A percentile compares a stretch with the other conserved stretches of the same genome.
phyloP scores from a whole-genome alignment of 2,329 filamentous ascomycete genomes.

The Biscogniauxia mediterranea region DNA sequence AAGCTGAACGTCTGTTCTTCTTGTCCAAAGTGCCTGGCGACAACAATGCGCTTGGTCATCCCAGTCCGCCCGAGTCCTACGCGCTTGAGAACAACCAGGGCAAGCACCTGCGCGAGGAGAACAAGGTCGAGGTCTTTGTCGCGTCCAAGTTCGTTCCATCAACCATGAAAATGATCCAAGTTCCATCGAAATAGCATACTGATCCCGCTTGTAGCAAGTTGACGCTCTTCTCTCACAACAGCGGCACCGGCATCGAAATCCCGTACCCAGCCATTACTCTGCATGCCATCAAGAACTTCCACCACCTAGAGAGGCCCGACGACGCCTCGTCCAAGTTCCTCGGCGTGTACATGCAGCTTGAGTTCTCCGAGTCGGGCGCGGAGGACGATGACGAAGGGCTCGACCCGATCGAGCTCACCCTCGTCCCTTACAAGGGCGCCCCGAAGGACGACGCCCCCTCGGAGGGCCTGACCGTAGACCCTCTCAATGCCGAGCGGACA shows the following conservation, averaged over 20 bases:
- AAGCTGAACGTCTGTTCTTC: slow-evolving; percentile 55
- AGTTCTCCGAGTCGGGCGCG: slow-evolving; percentile 57
- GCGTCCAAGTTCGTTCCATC: slow-evolving; percentile 51
- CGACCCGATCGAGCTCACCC: slow-evolving; percentile 64
- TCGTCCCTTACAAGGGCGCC: slow-evolving; percentile 51
- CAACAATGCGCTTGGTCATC: slow-evolving; percentile 24
- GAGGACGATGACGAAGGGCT: slow-evolving; percentile 66
- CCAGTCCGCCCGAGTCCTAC: slow-evolving; percentile 34
- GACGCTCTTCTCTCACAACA: slow-evolving; percentile 60
- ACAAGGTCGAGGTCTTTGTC: slow-evolving; percentile 55
- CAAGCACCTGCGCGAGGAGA: slow-evolving; percentile 35
- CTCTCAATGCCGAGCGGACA: slow-evolving; percentile 32
- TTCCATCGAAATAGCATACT: slow-evolving; percentile 26
- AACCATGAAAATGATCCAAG: not conserved
- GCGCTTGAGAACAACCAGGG: slow-evolving; percentile 34
- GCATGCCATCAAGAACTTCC: slow-evolving; percentile 67
- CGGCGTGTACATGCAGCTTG: slow-evolving; percentile 66
- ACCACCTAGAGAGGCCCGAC: slow-evolving; percentile 36
- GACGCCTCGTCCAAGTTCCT: slow-evolving; percentile 40
- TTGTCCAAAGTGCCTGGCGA: slow-evolving; percentile 42
- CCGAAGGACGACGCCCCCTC: slow-evolving; percentile 28
- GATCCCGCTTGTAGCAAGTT: slow-evolving; percentile 44
- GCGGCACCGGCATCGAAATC: slow-evolving; percentile 62
- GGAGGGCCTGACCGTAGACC: slow-evolving; percentile 27
- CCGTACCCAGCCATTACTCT: slow-evolving; percentile 74